Base-by-base conservation (phyloP, 441 rosid species). In the Hura crepitans region DNA sequence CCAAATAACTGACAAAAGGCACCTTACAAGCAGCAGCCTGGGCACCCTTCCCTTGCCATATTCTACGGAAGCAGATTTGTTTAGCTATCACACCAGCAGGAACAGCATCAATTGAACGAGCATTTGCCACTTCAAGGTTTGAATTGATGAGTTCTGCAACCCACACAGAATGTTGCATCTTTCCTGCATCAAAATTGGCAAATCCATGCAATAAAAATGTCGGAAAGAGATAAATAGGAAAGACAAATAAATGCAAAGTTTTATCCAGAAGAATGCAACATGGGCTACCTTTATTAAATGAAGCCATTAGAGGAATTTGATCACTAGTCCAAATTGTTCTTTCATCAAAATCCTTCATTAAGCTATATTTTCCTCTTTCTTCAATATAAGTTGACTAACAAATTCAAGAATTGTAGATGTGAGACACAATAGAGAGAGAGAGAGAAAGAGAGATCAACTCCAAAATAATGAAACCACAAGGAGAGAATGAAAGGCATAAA, bases 101-200 rank as follows among this genome's bases (percentile, higher is more conserved):
- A 79, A 83, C 80, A 62, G 74, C 72, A 67, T 89, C 83, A 51
- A 66, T 75, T 55, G 78, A 71, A 79, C 80, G 74, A 62, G 77
- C 62, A 62, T 77, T 72, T 76, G 69, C 82, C 74, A 75, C 87
- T 80, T 88, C 92, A 67, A 71, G 76, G 72, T 74, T 86, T 25
- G 92, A 84, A 78, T 85, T 86, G 74, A 80, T 73, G 58, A 79
- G 72, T 86, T 95, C 96, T 70, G 82, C 90, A 72, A 83, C 90
- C 98, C 98, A 95, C 76, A 95, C 81, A 33, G 99, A 89, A 78
- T 92, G 99, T 61, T 95, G 99, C 92, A 87, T 82, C 88, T 89
- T 91, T 79, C 91, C 99, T 95, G 88, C 76, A 80, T 59, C 66
- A 25, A 35, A 71, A 57, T 66, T 53, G 57, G 64, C 47, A 64